Conservation (phyloP, 225 moss, liverwort and hornwort species). For the Bryoerythrophyllum caledonicum region DNA sequence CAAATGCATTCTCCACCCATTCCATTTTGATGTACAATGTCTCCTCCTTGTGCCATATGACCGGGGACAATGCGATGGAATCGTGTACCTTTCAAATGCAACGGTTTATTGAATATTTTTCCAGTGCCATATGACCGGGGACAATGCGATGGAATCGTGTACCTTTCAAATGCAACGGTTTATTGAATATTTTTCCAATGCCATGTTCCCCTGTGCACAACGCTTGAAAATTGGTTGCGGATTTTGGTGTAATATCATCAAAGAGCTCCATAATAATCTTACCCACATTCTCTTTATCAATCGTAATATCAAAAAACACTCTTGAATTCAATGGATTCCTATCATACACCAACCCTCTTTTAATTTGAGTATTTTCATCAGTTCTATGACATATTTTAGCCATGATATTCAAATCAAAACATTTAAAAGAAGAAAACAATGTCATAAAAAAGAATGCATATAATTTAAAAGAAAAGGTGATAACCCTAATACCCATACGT, state of each 20-base stretch:
- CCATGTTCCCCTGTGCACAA: slow-evolving; percentile 45
- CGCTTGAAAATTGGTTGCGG: slow-evolving; percentile 35
- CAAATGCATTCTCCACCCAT: slow-evolving; percentile 50
- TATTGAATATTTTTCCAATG: slow-evolving; percentile 33
- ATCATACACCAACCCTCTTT: neutral
- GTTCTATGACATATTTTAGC: too few relatives aligned
- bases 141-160: slow-evolving; percentile 32
- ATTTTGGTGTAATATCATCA: slow-evolving; percentile 35
- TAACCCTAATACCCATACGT: neutral
- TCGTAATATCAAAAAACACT: slow-evolving; percentile 46
- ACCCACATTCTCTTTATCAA: slow-evolving; percentile 21
- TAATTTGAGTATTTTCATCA: accelerated
- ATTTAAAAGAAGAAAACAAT: neutral
- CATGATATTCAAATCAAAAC: neutral
- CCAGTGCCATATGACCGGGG: slow-evolving; percentile 36
- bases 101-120: too few relatives aligned
- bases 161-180: slow-evolving; percentile 37
- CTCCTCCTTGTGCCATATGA: too few relatives aligned
- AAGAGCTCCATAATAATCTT: slow-evolving; percentile 54
- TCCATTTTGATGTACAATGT: slow-evolving; percentile 43
- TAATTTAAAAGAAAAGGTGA: neutral
- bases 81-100: too few relatives aligned
- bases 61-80: too few relatives aligned
- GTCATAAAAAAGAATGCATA: neutral
- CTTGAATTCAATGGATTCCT: slow-evolving; percentile 41